Evolutionary conservation across 2,329 filamentous ascomycete species (phyloP).

Genomic region (Beauveria medogensis): DNA sequence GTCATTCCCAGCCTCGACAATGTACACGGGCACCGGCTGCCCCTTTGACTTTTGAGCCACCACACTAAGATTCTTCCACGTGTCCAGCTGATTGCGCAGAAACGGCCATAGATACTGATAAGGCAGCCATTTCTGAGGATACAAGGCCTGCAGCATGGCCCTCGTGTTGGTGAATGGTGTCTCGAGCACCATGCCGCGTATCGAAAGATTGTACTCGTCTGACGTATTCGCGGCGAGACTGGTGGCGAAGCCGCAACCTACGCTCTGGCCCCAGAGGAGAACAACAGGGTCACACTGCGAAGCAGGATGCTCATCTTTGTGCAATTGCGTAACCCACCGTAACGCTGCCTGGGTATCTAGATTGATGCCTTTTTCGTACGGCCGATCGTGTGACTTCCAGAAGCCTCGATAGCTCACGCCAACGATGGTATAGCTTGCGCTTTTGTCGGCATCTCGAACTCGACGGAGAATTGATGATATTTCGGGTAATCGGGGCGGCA

Average conservation of each 20-base stretch:
- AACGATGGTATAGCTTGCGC: constrained; percentile 38
- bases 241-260: constrained; percentile 64
- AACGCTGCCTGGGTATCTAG: constrained; percentile 58
- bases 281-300: constrained; percentile 28
- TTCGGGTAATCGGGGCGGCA: constrained; percentile 48
- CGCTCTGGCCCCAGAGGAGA: constrained; percentile 69
- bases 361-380: constrained; percentile 63
- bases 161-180: constrained; percentile 67
- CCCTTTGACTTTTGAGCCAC: constrained; percentile 26
- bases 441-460: constrained; percentile 30
- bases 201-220: constrained; percentile 26
- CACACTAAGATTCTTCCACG: constrained; percentile 39
- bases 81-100: constrained; percentile 56
- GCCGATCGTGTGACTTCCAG: constrained; percentile 67
- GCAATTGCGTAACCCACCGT: constrained; percentile 46
- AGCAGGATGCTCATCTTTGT: constrained; percentile 21
- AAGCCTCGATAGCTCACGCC: constrained; percentile 62
- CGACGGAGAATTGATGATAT: constrained; percentile 44
- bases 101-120: constrained; percentile 70
- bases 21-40: constrained; percentile 31
- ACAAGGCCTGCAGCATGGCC: constrained; percentile 63
- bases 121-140: constrained; percentile 72
- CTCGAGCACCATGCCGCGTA: constrained; percentile 56
- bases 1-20: constrained; percentile 50
- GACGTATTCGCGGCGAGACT: constrained; percentile 42